Evolutionary conservation across 148 eudicot species (phyloP), one percentile per base, ranked within the genome.

Genomic region (Nepenthes gracilis): DNA sequence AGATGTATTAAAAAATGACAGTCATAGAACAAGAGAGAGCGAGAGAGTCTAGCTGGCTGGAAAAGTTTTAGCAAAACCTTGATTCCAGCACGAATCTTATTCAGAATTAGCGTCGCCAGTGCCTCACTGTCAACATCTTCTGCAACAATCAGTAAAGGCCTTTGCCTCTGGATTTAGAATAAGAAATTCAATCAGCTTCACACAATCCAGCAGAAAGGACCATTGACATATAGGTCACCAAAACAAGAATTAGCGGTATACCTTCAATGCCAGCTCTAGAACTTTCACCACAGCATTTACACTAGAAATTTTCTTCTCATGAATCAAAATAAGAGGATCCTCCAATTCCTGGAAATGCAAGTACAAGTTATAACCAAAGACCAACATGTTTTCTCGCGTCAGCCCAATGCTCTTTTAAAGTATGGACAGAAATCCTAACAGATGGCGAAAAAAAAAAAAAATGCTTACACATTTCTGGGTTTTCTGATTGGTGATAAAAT

Each of bases 31-130:
- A 48, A 15, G 2, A 32, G 0, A 9, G 32, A 23, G 36, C 34
- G 9, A 38, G 60, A 62, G 11, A 15, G 36, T 7, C 40, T 33
- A 1, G 2, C 23, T 23, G 12, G n/a, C 38, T 37, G 32, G 2
- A 36, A 12, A 43, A 40, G 45, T 8, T 1, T 3, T 33, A 33
- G 1, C 52, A 5, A 69, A 43, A 90, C 98, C 96, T 93, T 89
- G 13, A 88, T 75, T 47, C 96, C 99, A 58, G 96, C 95, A 57
- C 96, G 87, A 62, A 93, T 86, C 72, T 93, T 93, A 61, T 93
- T 93, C 70, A 93, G 68, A 62, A 93, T 89, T 54, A 88, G 85
- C 45, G 87, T 85, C 33, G 92, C 92, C 55, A 85, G 58, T 23
- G 85, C 85, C 49, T 85, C 87, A 73, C 92, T 85, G 48, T 85